These are phyloP conservation scores for Geotrichum histeridarum DNA, from an alignment of 1,139 yeast genomes.

Conservation along the genomic window DNA sequence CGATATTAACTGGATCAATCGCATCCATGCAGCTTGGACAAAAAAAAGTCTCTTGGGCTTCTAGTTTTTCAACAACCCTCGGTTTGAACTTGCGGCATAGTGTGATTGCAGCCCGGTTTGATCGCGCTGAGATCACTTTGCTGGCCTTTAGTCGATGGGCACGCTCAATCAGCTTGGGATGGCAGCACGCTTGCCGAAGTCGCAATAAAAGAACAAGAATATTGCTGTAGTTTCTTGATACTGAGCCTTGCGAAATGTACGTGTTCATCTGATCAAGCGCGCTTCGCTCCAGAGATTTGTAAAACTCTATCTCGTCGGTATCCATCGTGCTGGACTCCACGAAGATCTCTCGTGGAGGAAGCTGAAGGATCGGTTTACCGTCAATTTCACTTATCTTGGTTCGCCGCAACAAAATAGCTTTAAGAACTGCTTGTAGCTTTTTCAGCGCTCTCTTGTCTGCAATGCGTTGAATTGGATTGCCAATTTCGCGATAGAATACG, in stretches of 20 bases:
- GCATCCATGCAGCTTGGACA: conserved; percentile 71
- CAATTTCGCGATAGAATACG: conserved; percentile 56
- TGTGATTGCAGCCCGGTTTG: conserved; percentile 22
- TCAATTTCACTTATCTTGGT: conserved; percentile 70
- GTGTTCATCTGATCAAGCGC: conserved; percentile 55
- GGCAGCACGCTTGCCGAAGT: conserved; percentile 87
- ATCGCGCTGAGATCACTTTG: conserved; percentile 17
- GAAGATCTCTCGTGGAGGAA: conserved; percentile 61
- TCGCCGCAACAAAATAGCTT: conserved; percentile 74
- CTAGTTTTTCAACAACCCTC: conserved; percentile 23
- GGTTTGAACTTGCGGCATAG: conserved; percentile 23
- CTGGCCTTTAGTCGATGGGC: conserved; percentile 39
- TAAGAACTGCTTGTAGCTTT: conserved; percentile 66
- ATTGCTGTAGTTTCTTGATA: conserved; percentile 45
- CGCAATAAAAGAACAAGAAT: conserved; percentile 71
- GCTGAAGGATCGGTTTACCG: conserved; percentile 62
- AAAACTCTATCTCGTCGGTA: conserved; percentile 52
- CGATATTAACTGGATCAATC: conserved; percentile 45
- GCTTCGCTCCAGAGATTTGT: conserved; percentile 52
- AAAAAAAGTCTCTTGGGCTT: conserved; percentile 37
- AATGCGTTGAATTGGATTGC: conserved; percentile 49
- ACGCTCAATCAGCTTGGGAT: conserved; percentile 65
- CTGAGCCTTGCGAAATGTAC: conserved; percentile 40
- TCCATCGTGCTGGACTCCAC: conserved; percentile 49
- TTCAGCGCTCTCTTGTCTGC: conserved; percentile 45